Percentiles rank a stretch among this genome's conserved stretches.
Evolutionary conservation across 371 early-diverging fungal genomes (phyloP).

Genomic region (Batkoa obscura): DNA sequence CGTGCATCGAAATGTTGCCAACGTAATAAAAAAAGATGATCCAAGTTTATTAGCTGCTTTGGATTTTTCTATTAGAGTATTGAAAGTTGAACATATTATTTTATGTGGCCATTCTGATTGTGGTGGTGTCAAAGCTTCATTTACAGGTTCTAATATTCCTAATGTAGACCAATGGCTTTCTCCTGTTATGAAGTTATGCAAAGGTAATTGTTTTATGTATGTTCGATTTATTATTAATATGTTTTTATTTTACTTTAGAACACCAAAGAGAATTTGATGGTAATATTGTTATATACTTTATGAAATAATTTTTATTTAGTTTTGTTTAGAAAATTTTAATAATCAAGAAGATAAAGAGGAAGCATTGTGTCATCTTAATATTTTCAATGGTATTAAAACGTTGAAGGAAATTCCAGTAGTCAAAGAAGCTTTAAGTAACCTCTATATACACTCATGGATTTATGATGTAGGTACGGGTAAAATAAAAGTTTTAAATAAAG

Average conservation of each 20-base stretch:
- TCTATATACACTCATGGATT: slow-evolving; percentile 70
- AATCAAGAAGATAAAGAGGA: slow-evolving; percentile 18
- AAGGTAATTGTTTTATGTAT: not conserved
- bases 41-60: slow-evolving; percentile 65
- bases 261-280: too few species aligned
- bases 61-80: slow-evolving; percentile 76
- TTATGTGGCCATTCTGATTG: slow-evolving; percentile 86
- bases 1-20: slow-evolving; percentile 92
- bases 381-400: slow-evolving; percentile 65
- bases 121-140: slow-evolving; percentile 64
- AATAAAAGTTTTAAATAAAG: too few species aligned
- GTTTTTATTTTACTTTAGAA: too few species aligned
- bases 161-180: slow-evolving; percentile 72
- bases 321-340: too few species aligned
- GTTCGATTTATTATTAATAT: too few species aligned
- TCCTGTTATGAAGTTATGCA: slow-evolving; percentile 43
- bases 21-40: slow-evolving; percentile 61
- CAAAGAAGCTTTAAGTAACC: too few species aligned
- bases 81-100: slow-evolving; percentile 79
- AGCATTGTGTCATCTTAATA: slow-evolving; percentile 27
- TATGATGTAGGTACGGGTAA: slow-evolving; percentile 50
- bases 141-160: slow-evolving; percentile 37
- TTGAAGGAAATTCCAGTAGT: too few species aligned
- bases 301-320: too few species aligned
- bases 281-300: too few species aligned